Conservation (phyloP, 2,329 filamentous ascomycete genomes). For the Pyricularia pennisetigena region DNA sequence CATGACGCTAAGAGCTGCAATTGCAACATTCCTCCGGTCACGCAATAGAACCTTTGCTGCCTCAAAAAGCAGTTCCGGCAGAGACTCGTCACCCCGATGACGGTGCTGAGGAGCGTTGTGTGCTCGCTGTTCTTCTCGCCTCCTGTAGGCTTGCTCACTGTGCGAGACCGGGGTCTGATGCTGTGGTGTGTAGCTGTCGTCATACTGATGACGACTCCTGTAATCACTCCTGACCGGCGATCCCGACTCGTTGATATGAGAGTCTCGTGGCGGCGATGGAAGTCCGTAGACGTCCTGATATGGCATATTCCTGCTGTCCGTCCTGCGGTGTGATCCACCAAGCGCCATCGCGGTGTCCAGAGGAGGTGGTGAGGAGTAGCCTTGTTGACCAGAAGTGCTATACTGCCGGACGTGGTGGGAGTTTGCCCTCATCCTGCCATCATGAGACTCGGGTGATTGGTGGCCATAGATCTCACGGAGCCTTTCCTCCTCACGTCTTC, state of each 20-base stretch:
- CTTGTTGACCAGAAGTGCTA: neutral
- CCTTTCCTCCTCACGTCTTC: slow-evolving; percentile 36
- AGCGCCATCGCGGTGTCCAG: neutral
- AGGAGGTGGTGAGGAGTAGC: neutral
- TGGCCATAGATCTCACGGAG: slow-evolving; percentile 44
- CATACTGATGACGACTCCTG: neutral
- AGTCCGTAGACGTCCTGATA: neutral
- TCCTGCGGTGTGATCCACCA: neutral
- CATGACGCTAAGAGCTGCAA: slow-evolving; percentile 42
- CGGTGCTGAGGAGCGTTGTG: neutral
- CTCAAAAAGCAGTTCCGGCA: slow-evolving; percentile 44
- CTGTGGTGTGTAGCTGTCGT: slow-evolving; percentile 15
- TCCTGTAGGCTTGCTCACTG: slow-evolving; percentile 18
- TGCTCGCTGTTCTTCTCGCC: slow-evolving; percentile 8
- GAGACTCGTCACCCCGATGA: slow-evolving; percentile 27
- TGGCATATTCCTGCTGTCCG: neutral
- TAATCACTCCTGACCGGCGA: neutral
- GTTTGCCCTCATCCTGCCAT: neutral
- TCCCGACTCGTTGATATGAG: neutral
- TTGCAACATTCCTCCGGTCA: slow-evolving; percentile 51
- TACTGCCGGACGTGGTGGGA: neutral
- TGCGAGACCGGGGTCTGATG: slow-evolving; percentile 15
- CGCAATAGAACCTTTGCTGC: slow-evolving; percentile 42
- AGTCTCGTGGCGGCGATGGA: neutral
- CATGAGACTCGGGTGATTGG: slow-evolving; percentile 4